Base-by-base conservation (phyloP, 1,284 basidiomycete species). In the Puccinia novopanici region DNA sequence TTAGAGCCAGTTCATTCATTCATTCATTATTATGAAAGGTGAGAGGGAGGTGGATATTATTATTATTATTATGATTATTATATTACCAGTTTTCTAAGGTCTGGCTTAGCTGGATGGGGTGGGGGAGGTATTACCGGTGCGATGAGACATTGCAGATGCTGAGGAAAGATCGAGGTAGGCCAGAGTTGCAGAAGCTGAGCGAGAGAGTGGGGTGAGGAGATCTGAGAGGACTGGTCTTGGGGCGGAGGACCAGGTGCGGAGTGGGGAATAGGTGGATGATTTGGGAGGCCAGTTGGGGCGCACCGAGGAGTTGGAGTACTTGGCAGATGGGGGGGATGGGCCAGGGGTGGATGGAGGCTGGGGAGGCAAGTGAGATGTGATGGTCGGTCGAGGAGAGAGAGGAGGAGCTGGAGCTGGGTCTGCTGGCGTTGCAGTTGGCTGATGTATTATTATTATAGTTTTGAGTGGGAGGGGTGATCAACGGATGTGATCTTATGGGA, bases 81-180 rank as follows among this genome's bases (percentile, higher is more conserved):
- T 45, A 3, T 45, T 19, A 67, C 63, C 63, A 27, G 37, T 27
- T 45, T 48, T 8, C 63, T 27, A 67, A 24, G 42, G 4, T 67
- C 5, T 30, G 63, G 37, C 9, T 48, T 67, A n/a, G n/a, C n/a
- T n/a, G n/a, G 17, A 17, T 8, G 27, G 63, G 17, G n/a, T 65
- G 37, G 12, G 13, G 3, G 17, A 12, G 40, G 63, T 45, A 48
- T 24, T n/a, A 8, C 22, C 63, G 0, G 63, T 45, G 27, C 30
- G 27, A 34, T 24, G 30, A 54, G 68, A 22, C 68, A 71, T 71
- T n/a, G n/a, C n/a, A 34, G 68, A 34, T 19, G 48, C 1, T 3
- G 48, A 30, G n/a, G 68, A 71, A 19, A 71, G 48, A 40, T 54
- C 68, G 17, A 71, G 68, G 34, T 71, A 71, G 68, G 68, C 68